Base-by-base conservation (phyloP, 805 yeast species). In the Yarrowia keelungensis region DNA sequence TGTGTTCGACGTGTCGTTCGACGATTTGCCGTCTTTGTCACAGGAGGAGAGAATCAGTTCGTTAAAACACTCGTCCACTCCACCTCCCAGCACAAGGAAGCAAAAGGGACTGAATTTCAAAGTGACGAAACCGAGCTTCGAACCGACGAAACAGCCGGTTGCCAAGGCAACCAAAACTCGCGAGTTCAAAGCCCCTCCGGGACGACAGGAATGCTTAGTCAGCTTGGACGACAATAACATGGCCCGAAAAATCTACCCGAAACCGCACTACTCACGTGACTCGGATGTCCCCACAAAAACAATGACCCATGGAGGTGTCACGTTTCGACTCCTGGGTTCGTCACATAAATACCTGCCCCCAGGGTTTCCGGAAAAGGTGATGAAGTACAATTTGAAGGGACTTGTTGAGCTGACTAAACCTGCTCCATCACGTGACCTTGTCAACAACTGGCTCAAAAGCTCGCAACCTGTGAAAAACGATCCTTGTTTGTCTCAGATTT, bases 231-330 rank as follows among this genome's bases (percentile, higher is more conserved):
- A 22, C 1, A 43, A 47, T 16, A 36, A 47, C 16, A 35, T 62
- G 38, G 45, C 67, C 1, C 56, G 22, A 16, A 41, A 36, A 22
- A 26, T 62, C 39, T 49, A 62, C 50, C 38, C 46, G 0, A 46
- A 62, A 26, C 67, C 67, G 14, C 67, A 62, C 16, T 62, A 65
- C 14, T 41, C 51, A 15, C 59, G 43, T n/a, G 87, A 92, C 0
- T 82, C 79, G 0, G 93, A 91, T 72, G 78, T 84, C 8, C 88
- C 85, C 1, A 73, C 76, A 7, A 76, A 77, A 11, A 88, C 94
- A 0, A 84, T 89, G 68, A 77, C 85, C 0, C 88, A 86, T 77
- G 93, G 93, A 0, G 93, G 92, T 7, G 86, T 83, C 42, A 79
- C 62, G 69, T 83, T 41, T 74, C 77, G 16, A 73, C 75, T 1